Evolutionary conservation across 2,329 filamentous ascomycete species (phyloP).

Genomic region (Plenodomus tracheiphilus): DNA sequence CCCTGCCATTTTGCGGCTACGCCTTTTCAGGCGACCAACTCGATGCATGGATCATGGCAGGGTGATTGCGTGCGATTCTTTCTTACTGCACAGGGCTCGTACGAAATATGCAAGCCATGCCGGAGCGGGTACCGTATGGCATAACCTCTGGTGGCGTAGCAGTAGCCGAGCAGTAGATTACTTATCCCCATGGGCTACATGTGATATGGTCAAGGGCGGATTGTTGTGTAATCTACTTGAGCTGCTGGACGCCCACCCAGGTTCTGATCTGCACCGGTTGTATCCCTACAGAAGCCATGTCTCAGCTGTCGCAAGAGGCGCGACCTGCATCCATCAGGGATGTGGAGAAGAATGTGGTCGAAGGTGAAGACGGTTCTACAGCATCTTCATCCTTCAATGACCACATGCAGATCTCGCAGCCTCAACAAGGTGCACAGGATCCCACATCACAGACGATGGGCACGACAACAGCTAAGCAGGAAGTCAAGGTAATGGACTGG

Average conservation of each 20-base stretch:
- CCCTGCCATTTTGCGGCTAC: not conserved
- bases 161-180: not conserved
- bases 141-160: too few relatives aligned
- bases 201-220: too few relatives aligned
- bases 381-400: not conserved
- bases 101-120: not conserved
- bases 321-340: not conserved
- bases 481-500: conserved; percentile 25
- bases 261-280: not conserved
- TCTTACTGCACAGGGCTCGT: not conserved
- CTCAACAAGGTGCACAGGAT: not conserved
- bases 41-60: not conserved
- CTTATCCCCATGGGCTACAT: too few relatives aligned
- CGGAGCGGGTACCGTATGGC: too few relatives aligned
- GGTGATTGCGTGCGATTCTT: not conserved
- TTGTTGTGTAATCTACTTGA: too few relatives aligned
- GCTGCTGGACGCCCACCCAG: not conserved
- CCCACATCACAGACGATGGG: not conserved
- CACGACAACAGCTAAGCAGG: not conserved
- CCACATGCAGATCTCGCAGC: not conserved
- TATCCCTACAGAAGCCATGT: not conserved
- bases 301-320: not conserved
- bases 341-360: not conserved
- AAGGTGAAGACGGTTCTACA: too few relatives aligned
- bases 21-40: not conserved